Conservation (phyloP, 1,139 yeast genomes). For the Suhomyces terraborum region DNA sequence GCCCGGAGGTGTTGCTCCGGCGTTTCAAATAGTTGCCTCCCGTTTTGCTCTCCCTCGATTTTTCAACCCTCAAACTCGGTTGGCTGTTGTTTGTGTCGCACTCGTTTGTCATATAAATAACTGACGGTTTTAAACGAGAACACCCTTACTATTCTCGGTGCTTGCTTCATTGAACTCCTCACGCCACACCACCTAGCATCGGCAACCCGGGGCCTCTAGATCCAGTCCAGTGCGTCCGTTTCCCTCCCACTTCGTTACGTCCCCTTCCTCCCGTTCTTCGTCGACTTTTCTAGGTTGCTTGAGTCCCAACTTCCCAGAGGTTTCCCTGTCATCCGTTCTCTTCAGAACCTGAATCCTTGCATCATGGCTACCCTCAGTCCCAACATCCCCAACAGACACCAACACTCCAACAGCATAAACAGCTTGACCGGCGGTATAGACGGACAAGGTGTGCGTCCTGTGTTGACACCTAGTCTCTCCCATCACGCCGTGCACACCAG, state of each 20-base stretch:
- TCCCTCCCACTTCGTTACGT: neutral
- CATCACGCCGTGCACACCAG: conserved; percentile 34
- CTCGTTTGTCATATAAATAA: conserved; percentile 11
- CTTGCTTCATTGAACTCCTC: conserved; percentile 1
- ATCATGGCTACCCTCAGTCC: conserved; percentile 14
- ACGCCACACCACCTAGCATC: neutral
- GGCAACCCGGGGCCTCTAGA: neutral
- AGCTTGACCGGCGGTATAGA: conserved; percentile 21
- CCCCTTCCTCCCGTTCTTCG: neutral
- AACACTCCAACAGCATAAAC: conserved; percentile 22
- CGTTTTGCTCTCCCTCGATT: too few species aligned
- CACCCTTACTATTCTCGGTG: conserved; percentile 3
- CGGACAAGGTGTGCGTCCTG: conserved; percentile 13
- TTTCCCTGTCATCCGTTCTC: neutral
- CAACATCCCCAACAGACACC: conserved; percentile 13
- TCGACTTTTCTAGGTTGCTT: neutral
- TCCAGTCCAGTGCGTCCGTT: neutral
- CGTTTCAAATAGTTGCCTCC: neutral
- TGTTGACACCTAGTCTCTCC: conserved; percentile 32
- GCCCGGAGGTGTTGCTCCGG: neutral
- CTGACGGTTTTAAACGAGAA: conserved; percentile 9
- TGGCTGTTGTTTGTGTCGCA: conserved; percentile 9
- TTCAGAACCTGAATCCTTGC: neutral
- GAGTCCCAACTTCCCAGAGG: neutral
- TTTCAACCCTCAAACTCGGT: conserved; percentile 1